phyloP scores from a whole-genome alignment of 345 rosid species.

The Ceriops decandra region DNA sequence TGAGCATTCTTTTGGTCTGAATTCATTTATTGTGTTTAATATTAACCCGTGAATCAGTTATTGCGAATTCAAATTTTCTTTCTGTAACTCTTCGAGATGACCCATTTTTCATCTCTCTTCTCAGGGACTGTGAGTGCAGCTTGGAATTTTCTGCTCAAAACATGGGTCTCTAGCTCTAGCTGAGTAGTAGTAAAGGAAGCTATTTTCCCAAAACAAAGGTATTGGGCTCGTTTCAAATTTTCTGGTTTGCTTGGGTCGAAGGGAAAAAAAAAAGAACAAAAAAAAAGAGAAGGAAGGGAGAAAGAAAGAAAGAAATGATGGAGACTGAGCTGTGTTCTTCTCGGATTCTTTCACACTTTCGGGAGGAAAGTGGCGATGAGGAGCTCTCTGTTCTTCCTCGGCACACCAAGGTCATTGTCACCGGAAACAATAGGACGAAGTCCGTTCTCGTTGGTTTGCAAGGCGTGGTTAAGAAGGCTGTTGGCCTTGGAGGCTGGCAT shows the following conservation, averaged over 20 bases:
- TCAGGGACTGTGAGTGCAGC: slow-evolving; percentile 26
- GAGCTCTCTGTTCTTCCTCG: slow-evolving; percentile 69
- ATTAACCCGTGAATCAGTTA: slow-evolving; percentile 38
- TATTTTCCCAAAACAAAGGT: neutral
- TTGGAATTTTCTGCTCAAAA: neutral
- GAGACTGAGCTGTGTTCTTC: slow-evolving; percentile 43
- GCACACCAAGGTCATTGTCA: slow-evolving; percentile 65
- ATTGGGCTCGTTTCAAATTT: no score
- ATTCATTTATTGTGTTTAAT: slow-evolving; percentile 49
- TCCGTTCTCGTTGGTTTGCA: slow-evolving; percentile 66
- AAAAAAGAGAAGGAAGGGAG: neutral
- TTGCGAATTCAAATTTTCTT: slow-evolving; percentile 25
- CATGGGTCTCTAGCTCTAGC: neutral
- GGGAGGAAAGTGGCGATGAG: slow-evolving; percentile 64
- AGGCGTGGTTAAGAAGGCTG: slow-evolving; percentile 76
- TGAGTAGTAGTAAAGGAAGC: neutral
- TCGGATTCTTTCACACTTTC: slow-evolving; percentile 44
- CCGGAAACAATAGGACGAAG: slow-evolving; percentile 68
- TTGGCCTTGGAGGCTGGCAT: slow-evolving; percentile 80
- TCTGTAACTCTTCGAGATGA: neutral
- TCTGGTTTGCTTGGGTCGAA: no score
- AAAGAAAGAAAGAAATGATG: slow-evolving; percentile 33
- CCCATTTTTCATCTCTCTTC: neutral
- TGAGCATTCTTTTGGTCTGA: slow-evolving; percentile 22
- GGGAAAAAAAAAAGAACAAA: no score